A percentile compares a stretch with the other conserved stretches of the same genome.
phyloP scores from a whole-genome alignment of 208 protist genomes.

The Crithidia sp. region DNA sequence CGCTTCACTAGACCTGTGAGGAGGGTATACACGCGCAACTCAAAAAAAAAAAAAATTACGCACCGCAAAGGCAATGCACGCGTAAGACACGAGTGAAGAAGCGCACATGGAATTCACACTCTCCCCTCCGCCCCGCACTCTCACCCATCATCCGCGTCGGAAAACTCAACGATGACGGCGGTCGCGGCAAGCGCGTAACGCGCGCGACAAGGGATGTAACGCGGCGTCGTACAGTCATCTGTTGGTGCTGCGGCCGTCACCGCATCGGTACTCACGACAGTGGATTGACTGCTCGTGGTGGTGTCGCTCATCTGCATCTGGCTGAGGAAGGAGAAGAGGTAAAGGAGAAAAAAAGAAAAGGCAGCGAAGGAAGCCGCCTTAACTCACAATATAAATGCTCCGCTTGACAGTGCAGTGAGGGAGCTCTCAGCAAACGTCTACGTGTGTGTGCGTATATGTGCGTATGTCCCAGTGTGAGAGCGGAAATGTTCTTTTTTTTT shows the following conservation, averaged over 20 bases:
- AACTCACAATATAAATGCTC: not conserved
- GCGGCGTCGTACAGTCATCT: constrained; percentile 54
- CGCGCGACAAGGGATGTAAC: constrained; percentile 59
- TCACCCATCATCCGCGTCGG: constrained; percentile 6
- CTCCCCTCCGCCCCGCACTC: too few species aligned
- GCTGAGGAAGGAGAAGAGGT: not conserved
- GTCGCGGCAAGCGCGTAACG: constrained; percentile 57
- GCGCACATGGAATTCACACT: not conserved
- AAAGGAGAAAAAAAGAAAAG: not conserved
- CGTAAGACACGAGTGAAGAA: not conserved
- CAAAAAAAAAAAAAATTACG: too few species aligned
- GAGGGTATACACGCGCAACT: too few species aligned
- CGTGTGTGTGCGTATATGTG: too few species aligned
- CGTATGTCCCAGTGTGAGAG: too few species aligned
- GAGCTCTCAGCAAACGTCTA: too few species aligned
- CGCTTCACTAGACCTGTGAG: too few species aligned
- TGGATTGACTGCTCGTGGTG: too few species aligned
- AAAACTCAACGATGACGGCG: constrained; percentile 53
- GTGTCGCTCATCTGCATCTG: too few species aligned
- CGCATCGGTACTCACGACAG: too few species aligned
- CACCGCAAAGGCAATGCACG: too few species aligned
- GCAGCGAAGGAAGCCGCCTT: not conserved
- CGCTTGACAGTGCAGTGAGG: not conserved
- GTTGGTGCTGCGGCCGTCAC: too few species aligned
- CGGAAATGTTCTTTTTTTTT: not conserved